Conservation (phyloP, 352 stramenopile genomes). For the Blastocystis sp. region DNA sequence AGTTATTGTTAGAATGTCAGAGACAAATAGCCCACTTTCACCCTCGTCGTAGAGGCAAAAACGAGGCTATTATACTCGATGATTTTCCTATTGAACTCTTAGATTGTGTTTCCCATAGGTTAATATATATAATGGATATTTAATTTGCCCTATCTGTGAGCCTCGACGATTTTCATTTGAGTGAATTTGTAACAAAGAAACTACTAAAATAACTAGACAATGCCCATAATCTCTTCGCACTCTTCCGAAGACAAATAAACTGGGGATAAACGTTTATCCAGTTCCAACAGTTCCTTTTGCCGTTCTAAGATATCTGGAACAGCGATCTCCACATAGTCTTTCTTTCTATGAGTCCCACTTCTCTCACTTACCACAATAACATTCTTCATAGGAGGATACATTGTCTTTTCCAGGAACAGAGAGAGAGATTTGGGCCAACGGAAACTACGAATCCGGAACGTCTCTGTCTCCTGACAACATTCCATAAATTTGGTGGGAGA, state of each 20-base stretch:
- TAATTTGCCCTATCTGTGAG: background rate
- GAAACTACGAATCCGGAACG: background rate
- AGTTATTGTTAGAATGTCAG: no score
- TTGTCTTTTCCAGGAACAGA: background rate
- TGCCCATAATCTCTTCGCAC: constrained; percentile 29
- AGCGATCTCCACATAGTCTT: background rate
- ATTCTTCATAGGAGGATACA: constrained; percentile 20
- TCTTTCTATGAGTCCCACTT: background rate
- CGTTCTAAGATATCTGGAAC: background rate
- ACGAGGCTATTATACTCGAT: background rate
- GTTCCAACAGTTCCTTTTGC: background rate
- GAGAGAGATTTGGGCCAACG: background rate
- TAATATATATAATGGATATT: no score
- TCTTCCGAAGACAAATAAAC: background rate
- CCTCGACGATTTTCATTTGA: background rate
- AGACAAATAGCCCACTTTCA: no score
- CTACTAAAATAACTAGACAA: background rate
- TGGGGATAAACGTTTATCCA: background rate
- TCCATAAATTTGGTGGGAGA: background rate
- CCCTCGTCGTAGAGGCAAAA: background rate
- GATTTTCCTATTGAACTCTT: no score
- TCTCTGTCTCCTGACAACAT: background rate
- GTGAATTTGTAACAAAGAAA: constrained; percentile 1
- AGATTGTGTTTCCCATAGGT: no score
- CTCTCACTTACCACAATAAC: background rate